Conservation (phyloP, 441 rosid genomes). For the Erysimum pusillum region DNA sequence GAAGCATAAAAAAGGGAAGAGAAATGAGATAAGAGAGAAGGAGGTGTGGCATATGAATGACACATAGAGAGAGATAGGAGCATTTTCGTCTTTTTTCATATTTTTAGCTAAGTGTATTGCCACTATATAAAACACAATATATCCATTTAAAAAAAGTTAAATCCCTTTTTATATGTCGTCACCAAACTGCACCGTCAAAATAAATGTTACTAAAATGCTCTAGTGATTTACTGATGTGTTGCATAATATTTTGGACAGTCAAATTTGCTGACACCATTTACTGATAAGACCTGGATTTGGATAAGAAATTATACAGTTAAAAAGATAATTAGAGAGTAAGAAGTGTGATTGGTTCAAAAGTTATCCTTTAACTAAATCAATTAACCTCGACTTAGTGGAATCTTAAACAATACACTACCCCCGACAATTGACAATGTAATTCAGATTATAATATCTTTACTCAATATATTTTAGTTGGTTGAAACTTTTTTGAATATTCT, state of each 20-base stretch:
- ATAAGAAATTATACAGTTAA: constrained; percentile 14
- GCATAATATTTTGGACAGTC: constrained; percentile 23
- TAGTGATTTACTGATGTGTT: constrained; percentile 25
- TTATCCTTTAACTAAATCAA: constrained; percentile 28
- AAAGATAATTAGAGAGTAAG: constrained; percentile 1
- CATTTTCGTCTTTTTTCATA: background rate
- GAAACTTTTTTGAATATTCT: constrained; percentile 36
- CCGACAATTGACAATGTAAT: background rate
- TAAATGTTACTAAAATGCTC: constrained; percentile 18
- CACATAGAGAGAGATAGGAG: background rate
- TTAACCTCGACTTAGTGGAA: constrained; percentile 36
- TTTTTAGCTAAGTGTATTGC: background rate
- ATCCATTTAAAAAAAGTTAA: background rate
- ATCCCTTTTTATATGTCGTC: constrained; percentile 20
- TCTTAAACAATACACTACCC: constrained; percentile 24
- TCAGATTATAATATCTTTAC: background rate
- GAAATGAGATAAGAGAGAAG: too few relatives aligned
- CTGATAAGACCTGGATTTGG: constrained; percentile 20
- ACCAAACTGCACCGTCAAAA: background rate
- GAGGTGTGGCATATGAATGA: background rate
- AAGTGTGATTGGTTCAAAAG: constrained; percentile 25
- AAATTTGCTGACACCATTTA: constrained; percentile 16
- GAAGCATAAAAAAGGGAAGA: too few relatives aligned
- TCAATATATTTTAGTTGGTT: background rate
- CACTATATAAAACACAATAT: background rate